Evolutionary conservation across 2,329 filamentous ascomycete genomes (phyloP).

Genomic region (Fonsecaea nubica): DNA sequence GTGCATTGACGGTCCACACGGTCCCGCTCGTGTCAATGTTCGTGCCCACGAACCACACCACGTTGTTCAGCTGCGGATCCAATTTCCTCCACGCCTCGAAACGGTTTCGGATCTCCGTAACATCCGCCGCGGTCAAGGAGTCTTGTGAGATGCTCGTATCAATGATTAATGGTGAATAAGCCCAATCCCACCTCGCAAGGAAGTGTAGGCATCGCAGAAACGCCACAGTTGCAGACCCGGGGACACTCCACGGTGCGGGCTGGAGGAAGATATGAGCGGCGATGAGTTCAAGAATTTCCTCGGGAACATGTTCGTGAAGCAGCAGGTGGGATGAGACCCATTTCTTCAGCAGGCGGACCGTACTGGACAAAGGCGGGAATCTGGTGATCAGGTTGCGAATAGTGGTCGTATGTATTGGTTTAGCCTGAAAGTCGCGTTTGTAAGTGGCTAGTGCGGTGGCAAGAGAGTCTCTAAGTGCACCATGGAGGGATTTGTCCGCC

Average conservation of each 20-base stretch:
- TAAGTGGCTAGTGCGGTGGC: conserved; percentile 73
- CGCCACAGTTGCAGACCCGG: conserved; percentile 77
- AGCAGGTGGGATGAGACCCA: conserved; percentile 91
- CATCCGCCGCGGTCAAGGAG: conserved; percentile 61
- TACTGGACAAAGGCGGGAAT: conserved; percentile 77
- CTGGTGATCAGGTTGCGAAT: conserved; percentile 81
- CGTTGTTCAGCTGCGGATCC: conserved; percentile 85
- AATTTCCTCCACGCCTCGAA: conserved; percentile 86
- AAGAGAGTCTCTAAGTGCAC: conserved; percentile 70
- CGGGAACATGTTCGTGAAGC: conserved; percentile 74
- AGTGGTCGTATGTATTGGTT: conserved; percentile 81
- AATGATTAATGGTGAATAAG: conserved; percentile 78
- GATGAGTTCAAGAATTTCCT: conserved; percentile 85
- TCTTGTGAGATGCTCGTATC: conserved; percentile 68
- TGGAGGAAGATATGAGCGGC: conserved; percentile 78
- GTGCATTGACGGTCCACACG: conserved; percentile 74
- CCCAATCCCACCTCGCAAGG: conserved; percentile 91
- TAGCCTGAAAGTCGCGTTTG: conserved; percentile 72
- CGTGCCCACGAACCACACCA: conserved; percentile 80
- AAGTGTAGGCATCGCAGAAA: conserved; percentile 82
- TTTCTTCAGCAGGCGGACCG: conserved; percentile 82
- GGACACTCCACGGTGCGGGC: conserved; percentile 78
- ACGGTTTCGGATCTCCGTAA: conserved; percentile 56
- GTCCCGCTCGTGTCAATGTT: conserved; percentile 78
- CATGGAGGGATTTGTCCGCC: conserved; percentile 73